Percentiles rank a stretch among this genome's conserved stretches.
Evolutionary conservation across 2,329 filamentous ascomycete genomes (phyloP).

Genomic region (Alternaria arborescens): DNA sequence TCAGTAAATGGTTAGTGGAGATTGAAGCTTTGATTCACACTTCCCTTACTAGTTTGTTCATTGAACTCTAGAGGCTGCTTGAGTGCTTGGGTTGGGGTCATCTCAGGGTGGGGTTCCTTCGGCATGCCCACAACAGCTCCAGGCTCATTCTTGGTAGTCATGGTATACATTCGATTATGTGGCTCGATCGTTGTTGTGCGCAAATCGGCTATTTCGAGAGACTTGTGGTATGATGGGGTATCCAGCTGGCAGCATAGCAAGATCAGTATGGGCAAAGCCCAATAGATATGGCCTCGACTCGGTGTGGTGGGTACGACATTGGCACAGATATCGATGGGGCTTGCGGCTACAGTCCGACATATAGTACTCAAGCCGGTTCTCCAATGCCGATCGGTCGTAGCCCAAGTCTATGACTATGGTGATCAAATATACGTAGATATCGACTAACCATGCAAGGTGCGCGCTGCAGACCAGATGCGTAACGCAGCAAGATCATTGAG

Average conservation of each 20-base stretch:
- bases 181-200: neutral
- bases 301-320: neutral
- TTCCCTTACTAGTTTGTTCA: slow-evolving; percentile 28
- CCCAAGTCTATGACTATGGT: neutral
- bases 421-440: no score
- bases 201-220: neutral
- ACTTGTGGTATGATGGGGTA: neutral
- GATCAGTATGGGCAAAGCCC: neutral
- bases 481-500: neutral
- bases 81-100: neutral
- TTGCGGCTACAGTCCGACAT: neutral
- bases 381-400: neutral
- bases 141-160: neutral
- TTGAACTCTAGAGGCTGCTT: slow-evolving; percentile 22
- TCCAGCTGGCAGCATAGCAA: neutral
- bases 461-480: neutral
- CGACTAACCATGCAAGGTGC: neutral
- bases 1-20: neutral
- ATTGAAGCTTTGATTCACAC: neutral
- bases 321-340: neutral
- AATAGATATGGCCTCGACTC: neutral
- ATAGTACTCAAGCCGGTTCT: neutral
- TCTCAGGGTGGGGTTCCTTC: neutral
- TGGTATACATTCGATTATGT: neutral
- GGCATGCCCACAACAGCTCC: neutral